phyloP scores from a whole-genome alignment of 2,329 filamentous ascomycete genomes.

The Penicillium sp. region DNA sequence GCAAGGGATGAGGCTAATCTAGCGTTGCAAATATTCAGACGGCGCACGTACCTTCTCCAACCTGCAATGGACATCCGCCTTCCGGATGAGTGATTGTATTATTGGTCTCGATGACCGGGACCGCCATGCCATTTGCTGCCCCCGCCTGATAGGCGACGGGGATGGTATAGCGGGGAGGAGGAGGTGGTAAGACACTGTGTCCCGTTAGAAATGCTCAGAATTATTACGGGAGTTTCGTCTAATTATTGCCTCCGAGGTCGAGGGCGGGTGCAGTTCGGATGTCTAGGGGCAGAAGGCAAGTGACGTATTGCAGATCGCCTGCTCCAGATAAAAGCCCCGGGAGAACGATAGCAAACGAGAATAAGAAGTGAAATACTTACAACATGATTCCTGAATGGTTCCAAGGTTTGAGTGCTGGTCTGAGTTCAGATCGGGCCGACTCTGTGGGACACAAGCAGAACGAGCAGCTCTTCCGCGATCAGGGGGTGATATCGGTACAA shows the following conservation, averaged over 20 bases:
- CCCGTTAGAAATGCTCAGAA: conserved; percentile 9
- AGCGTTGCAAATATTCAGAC: neutral
- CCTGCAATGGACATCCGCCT: conserved; percentile 84
- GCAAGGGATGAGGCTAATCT: neutral
- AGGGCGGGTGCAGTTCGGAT: neutral
- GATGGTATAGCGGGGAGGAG: conserved; percentile 78
- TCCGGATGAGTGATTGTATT: conserved; percentile 79
- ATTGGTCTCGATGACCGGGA: conserved; percentile 87
- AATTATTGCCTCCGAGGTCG: neutral
- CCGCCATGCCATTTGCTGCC: conserved; percentile 64
- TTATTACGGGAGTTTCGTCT: neutral
- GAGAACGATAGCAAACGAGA: neutral
- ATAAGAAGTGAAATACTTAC: conserved; percentile 15
- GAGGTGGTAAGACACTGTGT: conserved; percentile 75
- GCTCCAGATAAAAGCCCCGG: neutral
- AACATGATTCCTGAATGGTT: conserved; percentile 20
- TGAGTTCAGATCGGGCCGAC: conserved; percentile 11
- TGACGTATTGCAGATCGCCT: neutral
- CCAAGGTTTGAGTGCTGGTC: conserved; percentile 5
- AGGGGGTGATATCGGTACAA: neutral
- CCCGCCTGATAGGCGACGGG: conserved; percentile 70
- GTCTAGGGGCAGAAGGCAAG: neutral
- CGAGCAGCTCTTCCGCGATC: neutral
- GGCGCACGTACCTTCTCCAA: conserved; percentile 74
- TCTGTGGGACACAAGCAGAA: conserved; percentile 9